A percentile compares a stretch with the other conserved stretches of the same genome.
phyloP scores from a whole-genome alignment of 2,329 filamentous ascomycete genomes.

The Proliferodiscus dingleyae region DNA sequence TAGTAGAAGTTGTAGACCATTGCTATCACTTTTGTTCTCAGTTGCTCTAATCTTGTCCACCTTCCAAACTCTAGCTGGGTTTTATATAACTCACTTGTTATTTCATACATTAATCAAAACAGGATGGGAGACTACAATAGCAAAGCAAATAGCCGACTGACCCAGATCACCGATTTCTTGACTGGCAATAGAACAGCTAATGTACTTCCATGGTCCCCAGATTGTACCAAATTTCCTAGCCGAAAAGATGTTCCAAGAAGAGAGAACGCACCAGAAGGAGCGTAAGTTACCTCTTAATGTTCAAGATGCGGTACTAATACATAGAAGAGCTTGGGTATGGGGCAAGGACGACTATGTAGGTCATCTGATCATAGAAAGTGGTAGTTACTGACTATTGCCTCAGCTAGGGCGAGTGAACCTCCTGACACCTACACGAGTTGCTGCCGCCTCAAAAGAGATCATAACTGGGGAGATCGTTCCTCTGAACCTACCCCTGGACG shows the following conservation, averaged over 20 bases:
- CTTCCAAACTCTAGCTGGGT: background rate
- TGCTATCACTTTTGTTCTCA: background rate
- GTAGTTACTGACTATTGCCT: background rate
- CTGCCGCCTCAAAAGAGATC: slow-evolving; percentile 38
- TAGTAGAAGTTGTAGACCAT: too few species aligned
- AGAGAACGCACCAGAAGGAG: slow-evolving; percentile 27
- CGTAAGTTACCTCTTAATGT: slow-evolving; percentile 16
- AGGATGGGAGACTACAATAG: slow-evolving; percentile 18
- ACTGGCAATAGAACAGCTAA: slow-evolving; percentile 23
- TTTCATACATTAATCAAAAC: background rate
- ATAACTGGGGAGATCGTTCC: slow-evolving; percentile 37
- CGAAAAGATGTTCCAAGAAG: slow-evolving; percentile 27
- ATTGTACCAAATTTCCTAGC: slow-evolving; percentile 27
- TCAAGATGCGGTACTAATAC: background rate
- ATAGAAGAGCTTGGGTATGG: slow-evolving; percentile 30
- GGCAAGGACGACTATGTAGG: slow-evolving; percentile 28
- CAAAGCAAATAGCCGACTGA: slow-evolving; percentile 21
- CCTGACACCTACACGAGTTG: slow-evolving; percentile 39
- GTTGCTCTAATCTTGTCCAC: background rate
- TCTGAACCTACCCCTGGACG: slow-evolving; percentile 24
- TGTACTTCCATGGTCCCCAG: slow-evolving; percentile 27
- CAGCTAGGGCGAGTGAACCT: slow-evolving; percentile 43
- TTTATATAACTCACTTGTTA: background rate
- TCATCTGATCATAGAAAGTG: background rate
- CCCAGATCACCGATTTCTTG: slow-evolving; percentile 24